Base-by-base conservation (phyloP, 306 rosid species). In the Hippophae gyantsensis region DNA sequence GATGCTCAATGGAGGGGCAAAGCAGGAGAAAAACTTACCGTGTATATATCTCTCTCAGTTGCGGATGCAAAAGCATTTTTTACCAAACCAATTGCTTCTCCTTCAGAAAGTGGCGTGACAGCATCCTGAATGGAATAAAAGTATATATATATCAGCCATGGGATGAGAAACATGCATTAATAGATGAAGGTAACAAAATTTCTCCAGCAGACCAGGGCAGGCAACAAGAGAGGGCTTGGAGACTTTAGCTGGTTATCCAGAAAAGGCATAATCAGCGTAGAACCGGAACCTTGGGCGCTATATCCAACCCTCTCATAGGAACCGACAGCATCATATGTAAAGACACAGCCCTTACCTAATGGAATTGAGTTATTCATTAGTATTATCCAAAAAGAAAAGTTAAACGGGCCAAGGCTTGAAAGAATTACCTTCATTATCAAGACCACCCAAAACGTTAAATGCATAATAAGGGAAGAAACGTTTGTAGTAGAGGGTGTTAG, bases 281-380 rank as follows among this genome's bases (percentile, higher is more conserved):
- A 88, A 66, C 99, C 99, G 14, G 99, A 88, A 52, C 99, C 99
- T 76, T 92, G 97, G 69, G 98, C 71, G 42, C 97, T 86, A 69
- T 88, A 92, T 53, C 99, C 99, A 62, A 92, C 99, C 75, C 94
- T 88, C 87, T 92, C 99, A 18, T 92, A 92, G 69, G 99, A 92
- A 65, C 99, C 99, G 73, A 92, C 99, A 77, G 97, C 99, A 75
- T 92, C 99, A 56, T 92, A 92, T 54, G 99, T 92, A 81, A 82
- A 92, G 70, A 92, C 99, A 60, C 99, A 92, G 60, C 99, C 99
- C 90, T 92, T 92, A 41, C 99, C 99, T 89, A 65, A 69, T 61
- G 44, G 13, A 55, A 67, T 56, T 13, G 13, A 42, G 54, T 58
- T 32, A 38, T 40, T 13, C 10, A 64, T 65, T 18, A 63, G 44